Percentiles rank a stretch among this genome's conserved stretches.
phyloP scores from a whole-genome alignment of 75 land plant species.

The Pseudotsuga menziesii region DNA sequence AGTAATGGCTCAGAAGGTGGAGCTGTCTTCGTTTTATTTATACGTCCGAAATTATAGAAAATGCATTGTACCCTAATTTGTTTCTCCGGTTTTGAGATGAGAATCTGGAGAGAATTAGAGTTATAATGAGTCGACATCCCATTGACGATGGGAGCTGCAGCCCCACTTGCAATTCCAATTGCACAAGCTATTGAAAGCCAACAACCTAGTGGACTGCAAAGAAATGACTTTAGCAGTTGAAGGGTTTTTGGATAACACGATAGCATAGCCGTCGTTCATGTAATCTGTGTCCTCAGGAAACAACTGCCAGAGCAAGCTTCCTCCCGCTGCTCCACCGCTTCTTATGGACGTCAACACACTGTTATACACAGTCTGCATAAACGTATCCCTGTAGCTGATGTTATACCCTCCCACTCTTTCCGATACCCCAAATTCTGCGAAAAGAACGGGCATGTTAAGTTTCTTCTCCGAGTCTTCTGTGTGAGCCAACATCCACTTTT shows the following conservation, averaged over 20 bases:
- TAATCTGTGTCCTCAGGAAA: slow-evolving; percentile 72
- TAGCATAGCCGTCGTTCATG: slow-evolving; percentile 75
- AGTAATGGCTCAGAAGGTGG: too few species aligned
- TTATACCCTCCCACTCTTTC: slow-evolving; percentile 47
- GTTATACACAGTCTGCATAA: slow-evolving; percentile 47
- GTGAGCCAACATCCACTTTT: slow-evolving; percentile 70
- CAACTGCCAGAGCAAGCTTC: slow-evolving; percentile 86
- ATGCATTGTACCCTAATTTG: too few species aligned
- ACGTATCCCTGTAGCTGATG: slow-evolving; percentile 33
- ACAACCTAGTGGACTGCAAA: slow-evolving; percentile 52
- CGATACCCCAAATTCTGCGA: slow-evolving; percentile 82
- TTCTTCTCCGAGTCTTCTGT: slow-evolving; percentile 58
- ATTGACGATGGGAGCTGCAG: slow-evolving; percentile 14
- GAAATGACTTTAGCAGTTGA: slow-evolving; percentile 54
- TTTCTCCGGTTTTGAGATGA: neutral
- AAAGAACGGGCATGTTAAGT: slow-evolving; percentile 74
- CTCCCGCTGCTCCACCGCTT: slow-evolving; percentile 72
- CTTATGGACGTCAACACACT: slow-evolving; percentile 42
- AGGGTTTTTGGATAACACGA: slow-evolving; percentile 34
- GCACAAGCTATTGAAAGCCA: slow-evolving; percentile 40
- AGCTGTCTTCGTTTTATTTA: too few species aligned
- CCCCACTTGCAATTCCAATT: slow-evolving; percentile 42
- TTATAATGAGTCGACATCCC: too few species aligned
- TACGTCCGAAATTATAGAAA: too few species aligned
- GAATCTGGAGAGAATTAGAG: neutral